phyloP scores from a whole-genome alignment of 176 grass and related monocot genomes.

The Oryza glaberrima region DNA sequence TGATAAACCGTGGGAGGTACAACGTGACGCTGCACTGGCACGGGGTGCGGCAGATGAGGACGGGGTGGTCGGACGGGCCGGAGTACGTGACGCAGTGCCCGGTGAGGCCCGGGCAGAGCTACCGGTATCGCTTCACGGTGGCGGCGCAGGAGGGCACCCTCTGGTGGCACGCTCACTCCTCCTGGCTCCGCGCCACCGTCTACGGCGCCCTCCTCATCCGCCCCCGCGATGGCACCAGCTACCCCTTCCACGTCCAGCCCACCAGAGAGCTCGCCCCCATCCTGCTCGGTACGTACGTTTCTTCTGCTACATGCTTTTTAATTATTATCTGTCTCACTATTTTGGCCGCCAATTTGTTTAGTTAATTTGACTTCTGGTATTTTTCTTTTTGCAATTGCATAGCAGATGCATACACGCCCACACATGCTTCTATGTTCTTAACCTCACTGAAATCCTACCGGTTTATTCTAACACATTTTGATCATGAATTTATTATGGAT shows the following conservation, averaged over 20 bases:
- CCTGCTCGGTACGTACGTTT: conserved; percentile 59
- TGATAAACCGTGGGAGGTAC: conserved; percentile 65
- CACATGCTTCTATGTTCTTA: no score
- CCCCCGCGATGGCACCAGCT: conserved; percentile 44
- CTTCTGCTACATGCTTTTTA: no score
- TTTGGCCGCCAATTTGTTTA: no score
- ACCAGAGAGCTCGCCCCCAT: conserved; percentile 56
- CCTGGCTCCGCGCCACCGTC: conserved; percentile 91
- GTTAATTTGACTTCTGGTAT: no score
- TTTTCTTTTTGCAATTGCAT: no score
- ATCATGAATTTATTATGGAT: no score
- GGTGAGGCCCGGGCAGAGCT: conserved; percentile 64
- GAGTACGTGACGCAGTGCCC: conserved; percentile 98
- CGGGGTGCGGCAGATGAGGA: conserved; percentile 81
- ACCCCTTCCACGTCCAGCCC: conserved; percentile 62
- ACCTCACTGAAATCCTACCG: no score
- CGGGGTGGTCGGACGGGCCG: conserved; percentile 87
- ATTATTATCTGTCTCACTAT: no score
- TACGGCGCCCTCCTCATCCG: conserved; percentile 79
- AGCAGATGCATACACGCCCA: no score
- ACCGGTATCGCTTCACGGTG: conserved; percentile 86
- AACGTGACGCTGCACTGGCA: conserved; percentile 86
- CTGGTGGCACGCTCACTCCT: conserved; percentile 96
- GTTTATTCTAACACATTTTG: no score
- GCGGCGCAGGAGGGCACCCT: conserved; percentile 79